Evolutionary conservation across 352 stramenopile species (phyloP).

Genomic region (Phytophthora cactorum): DNA sequence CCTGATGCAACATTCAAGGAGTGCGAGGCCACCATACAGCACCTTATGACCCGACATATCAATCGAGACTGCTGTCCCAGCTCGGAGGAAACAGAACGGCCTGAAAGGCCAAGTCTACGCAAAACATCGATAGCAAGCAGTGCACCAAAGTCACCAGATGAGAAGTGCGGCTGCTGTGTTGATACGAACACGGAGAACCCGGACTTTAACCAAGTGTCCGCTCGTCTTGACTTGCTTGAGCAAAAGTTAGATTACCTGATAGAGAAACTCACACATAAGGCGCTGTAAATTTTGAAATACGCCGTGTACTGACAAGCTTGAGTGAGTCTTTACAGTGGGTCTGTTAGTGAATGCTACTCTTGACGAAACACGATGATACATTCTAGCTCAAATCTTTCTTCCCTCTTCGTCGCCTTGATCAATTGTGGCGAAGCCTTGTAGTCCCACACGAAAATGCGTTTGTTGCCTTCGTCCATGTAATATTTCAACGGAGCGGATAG

Average conservation of each 20-base stretch:
- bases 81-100: conserved; percentile 14
- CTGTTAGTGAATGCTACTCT: background rate
- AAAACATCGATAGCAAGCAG: conserved; percentile 8
- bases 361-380: conserved; percentile 38
- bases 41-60: conserved; percentile 15
- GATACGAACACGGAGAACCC: background rate
- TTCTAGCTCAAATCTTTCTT: conserved; percentile 37
- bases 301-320: background rate
- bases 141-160: conserved; percentile 5
- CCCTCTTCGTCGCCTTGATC: conserved; percentile 23
- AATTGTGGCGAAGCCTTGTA: conserved; percentile 25
- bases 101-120: conserved; percentile 11
- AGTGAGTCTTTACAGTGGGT: background rate
- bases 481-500: conserved; percentile 36
- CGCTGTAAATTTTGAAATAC: conserved; percentile 1
- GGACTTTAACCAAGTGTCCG: conserved; percentile 10
- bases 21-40: conserved; percentile 26
- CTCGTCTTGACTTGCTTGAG: conserved; percentile 18
- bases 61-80: conserved; percentile 20
- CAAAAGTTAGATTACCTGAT: conserved; percentile 29
- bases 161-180: background rate
- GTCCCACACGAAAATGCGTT: conserved; percentile 32
- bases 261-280: conserved; percentile 16
- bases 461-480: conserved; percentile 32
- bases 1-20: conserved; percentile 23